These are phyloP conservation scores for Endoconidiophora polonica DNA, from an alignment of 2,329 filamentous ascomycete species.

Conservation along the genomic window DNA sequence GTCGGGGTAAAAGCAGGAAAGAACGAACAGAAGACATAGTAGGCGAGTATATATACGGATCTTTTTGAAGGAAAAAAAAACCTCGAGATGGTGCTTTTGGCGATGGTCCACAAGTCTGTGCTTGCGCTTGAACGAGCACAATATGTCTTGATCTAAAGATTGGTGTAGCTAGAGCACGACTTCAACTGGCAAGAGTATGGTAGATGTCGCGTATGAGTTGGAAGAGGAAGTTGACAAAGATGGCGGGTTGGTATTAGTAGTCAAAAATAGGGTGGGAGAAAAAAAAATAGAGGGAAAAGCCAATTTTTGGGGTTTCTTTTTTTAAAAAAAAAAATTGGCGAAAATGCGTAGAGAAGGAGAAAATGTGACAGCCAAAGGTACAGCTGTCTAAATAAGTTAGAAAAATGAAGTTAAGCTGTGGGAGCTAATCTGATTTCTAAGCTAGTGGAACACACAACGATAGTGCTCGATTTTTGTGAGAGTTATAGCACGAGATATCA, in stretches of 20 bases:
- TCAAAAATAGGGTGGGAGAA: neutral
- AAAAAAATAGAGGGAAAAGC: neutral
- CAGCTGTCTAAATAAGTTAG: neutral
- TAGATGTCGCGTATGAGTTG: no score
- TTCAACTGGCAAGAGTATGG: no score
- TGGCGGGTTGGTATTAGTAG: neutral
- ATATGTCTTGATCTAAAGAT: neutral
- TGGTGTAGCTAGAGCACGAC: neutral
- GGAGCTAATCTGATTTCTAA: neutral
- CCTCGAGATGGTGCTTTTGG: neutral
- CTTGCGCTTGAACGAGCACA: slow-evolving; percentile 14
- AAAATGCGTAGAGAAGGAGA: neutral
- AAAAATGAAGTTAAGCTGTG: neutral
- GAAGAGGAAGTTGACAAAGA: neutral
- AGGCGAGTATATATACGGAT: neutral
- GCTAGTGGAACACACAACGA: no score
- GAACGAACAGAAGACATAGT: slow-evolving; percentile 1
- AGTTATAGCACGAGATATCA: no score
- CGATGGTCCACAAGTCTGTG: slow-evolving; percentile 20
- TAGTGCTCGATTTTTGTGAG: no score
- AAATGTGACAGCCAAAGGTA: neutral
- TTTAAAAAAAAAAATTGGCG: neutral
- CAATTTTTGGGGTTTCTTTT: no score
- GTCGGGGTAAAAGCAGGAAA: neutral
- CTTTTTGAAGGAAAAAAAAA: neutral